Evolutionary conservation across 441 rosid species (phyloP), one percentile per base, ranked within the genome.

Genomic region (Populus hybrid): DNA sequence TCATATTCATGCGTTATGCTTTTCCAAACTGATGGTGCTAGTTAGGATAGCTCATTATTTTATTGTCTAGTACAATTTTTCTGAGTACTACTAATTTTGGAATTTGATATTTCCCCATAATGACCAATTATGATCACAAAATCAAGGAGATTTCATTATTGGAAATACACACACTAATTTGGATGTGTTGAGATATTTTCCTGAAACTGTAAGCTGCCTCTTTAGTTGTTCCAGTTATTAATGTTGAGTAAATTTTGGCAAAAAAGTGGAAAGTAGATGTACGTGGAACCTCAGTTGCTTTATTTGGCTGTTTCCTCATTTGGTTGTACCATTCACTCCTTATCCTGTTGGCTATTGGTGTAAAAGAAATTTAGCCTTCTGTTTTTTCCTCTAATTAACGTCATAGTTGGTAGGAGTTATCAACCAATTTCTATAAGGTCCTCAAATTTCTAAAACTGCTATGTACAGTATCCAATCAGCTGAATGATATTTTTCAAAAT

Each of bases 11-110:
- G 32, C 67, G 10, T 42, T 26, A 35, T 18, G 35, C 65, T 72
- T 73, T 59, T 64, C 21, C 28, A 11, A 28, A 40, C 30, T 21
- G 70, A 67, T 36, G 64, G 21, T 42, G 23, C 28, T 67, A 30
- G 69, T 32, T 67, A 66, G 68, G 76, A 32, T 40, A 34, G 61
- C 63, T 73, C 40, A 59, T 46, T 71, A 28, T 71, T n/a, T 38
- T 18, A 42, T 26, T 70, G 7, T 14, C 21, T 30, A 30, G 16
- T n/a, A 21, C 57, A 28, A 34, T 36, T n/a, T 64, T 69, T 7
- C 61, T 36, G 69, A n/a, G 42, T 69, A 28, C 21, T 36, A 59
- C 19, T 46, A 26, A 42, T 28, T 11, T 50, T 67, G 67, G 24
- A 73, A 40, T 69, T 12, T 7, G 40, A 32, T 23, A 19, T 23